Percentiles rank a stretch among this genome's conserved stretches.
These are phyloP conservation scores for Parastagonospora avenae DNA, from an alignment of 2,329 filamentous ascomycete species.

Conservation along the genomic window DNA sequence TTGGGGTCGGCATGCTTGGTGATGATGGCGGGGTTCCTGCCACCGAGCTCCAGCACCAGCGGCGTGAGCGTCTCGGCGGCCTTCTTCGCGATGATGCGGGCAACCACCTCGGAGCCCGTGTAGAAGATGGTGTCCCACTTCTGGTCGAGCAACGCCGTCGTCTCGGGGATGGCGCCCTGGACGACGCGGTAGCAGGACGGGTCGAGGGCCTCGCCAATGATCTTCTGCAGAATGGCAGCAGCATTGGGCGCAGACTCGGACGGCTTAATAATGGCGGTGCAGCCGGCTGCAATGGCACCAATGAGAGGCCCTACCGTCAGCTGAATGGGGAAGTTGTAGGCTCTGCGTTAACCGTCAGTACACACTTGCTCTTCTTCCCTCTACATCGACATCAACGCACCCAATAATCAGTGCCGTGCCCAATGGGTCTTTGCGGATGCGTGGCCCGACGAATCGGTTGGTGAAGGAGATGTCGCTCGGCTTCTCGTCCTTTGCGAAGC, in stretches of 20 bases:
- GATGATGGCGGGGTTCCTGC: slow-evolving; percentile 88
- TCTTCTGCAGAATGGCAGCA: slow-evolving; percentile 78
- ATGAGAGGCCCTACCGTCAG: slow-evolving; percentile 78
- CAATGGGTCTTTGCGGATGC: slow-evolving; percentile 84
- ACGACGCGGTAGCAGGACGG: slow-evolving; percentile 75
- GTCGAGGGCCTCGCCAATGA: slow-evolving; percentile 78
- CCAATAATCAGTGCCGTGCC: slow-evolving; percentile 85
- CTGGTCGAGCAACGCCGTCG: slow-evolving; percentile 78
- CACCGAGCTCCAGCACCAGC: slow-evolving; percentile 86
- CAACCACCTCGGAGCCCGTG: slow-evolving; percentile 79
- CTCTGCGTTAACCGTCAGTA: slow-evolving; percentile 48
- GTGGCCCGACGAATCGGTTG: slow-evolving; percentile 72
- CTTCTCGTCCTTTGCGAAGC: slow-evolving; percentile 82
- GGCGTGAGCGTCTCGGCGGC: slow-evolving; percentile 70
- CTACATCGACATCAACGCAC: slow-evolving; percentile 43
- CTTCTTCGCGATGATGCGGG: slow-evolving; percentile 61
- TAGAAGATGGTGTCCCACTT: slow-evolving; percentile 99
- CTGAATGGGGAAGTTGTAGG: slow-evolving; percentile 93
- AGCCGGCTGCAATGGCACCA: slow-evolving; percentile 90
- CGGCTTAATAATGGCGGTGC: slow-evolving; percentile 88
- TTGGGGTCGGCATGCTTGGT: slow-evolving; percentile 80
- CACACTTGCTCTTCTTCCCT: background rate
- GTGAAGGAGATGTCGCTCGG: slow-evolving; percentile 71
- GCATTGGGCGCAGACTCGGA: slow-evolving; percentile 79
- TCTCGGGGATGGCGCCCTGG: slow-evolving; percentile 82